Evolutionary conservation across 2,329 filamentous ascomycete species (phyloP).

Genomic region (Stagonosporopsis vannaccii): DNA sequence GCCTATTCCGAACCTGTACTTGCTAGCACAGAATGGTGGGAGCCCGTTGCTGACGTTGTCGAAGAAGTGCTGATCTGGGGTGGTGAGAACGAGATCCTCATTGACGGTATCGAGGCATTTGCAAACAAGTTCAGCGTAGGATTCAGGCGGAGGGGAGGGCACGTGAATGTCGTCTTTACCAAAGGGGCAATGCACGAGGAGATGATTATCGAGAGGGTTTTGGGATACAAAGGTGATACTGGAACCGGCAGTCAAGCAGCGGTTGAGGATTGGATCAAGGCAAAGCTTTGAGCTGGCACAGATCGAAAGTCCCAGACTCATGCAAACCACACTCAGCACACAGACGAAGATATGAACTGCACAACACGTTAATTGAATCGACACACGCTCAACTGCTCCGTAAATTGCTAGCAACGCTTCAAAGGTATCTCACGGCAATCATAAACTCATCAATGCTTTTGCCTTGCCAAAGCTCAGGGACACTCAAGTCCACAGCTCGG

Average conservation of each 20-base stretch:
- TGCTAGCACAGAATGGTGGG: constrained; percentile 63
- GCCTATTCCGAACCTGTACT: constrained; percentile 61
- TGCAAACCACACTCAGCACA: no score
- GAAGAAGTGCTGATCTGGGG: constrained; percentile 61
- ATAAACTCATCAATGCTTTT: constrained; percentile 1
- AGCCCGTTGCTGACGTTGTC: constrained; percentile 53
- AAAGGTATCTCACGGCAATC: constrained; percentile 4
- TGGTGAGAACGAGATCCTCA: constrained; percentile 63
- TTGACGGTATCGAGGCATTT: constrained; percentile 64
- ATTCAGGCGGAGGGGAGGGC: constrained; percentile 40
- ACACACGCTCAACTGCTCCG: not conserved
- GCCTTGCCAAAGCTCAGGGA: not conserved
- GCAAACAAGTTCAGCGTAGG: constrained; percentile 56
- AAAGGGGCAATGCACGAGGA: constrained; percentile 52
- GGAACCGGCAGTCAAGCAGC: constrained; percentile 46
- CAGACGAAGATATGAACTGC: no score
- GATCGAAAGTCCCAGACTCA: not conserved
- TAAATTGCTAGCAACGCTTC: constrained; percentile 1
- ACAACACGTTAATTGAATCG: not conserved
- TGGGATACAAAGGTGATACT: constrained; percentile 49
- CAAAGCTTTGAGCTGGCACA: constrained; percentile 32
- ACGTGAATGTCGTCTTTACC: constrained; percentile 47
- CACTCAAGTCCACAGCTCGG: not conserved
- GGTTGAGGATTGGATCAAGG: constrained; percentile 50
- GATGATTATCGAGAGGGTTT: constrained; percentile 50